These are phyloP conservation scores for Clonostachys byssicola DNA, from an alignment of 2,329 filamentous ascomycete species.

Conservation along the genomic window DNA sequence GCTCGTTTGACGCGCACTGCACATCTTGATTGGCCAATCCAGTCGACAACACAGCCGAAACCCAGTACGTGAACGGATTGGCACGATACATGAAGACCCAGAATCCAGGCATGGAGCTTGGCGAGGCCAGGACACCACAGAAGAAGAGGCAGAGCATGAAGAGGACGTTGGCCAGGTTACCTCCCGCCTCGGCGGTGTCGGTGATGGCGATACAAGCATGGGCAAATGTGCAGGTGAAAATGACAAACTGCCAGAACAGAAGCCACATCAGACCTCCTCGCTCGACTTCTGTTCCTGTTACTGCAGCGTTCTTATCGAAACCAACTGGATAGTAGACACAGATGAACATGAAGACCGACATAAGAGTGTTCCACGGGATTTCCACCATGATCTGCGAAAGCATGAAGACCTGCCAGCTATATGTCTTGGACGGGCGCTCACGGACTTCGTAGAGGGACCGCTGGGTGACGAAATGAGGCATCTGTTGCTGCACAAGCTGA, in stretches of 20 bases:
- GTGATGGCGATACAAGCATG: conserved; percentile 61
- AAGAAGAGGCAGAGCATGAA: conserved; percentile 65
- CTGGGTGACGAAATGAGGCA: conserved; percentile 83
- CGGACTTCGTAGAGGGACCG: conserved; percentile 80
- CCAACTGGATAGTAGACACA: conserved; percentile 68
- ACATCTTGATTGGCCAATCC: conserved; percentile 18
- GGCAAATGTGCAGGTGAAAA: conserved; percentile 66
- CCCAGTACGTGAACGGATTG: conserved; percentile 42
- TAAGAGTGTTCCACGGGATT: conserved; percentile 76
- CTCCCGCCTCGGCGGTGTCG: conserved; percentile 60
- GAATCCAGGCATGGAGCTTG: conserved; percentile 57
- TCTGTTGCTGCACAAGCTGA: conserved; percentile 72
- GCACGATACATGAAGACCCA: conserved; percentile 72
- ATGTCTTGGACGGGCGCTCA: conserved; percentile 78
- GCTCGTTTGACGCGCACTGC: conserved; percentile 60
- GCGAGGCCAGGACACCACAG: conserved; percentile 58
- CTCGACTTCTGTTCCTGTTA: conserved; percentile 42
- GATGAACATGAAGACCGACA: conserved; percentile 58
- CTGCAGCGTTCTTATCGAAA: conserved; percentile 54
- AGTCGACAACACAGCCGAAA: conserved; percentile 17
- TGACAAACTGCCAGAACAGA: conserved; percentile 59
- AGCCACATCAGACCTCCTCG: conserved; percentile 65
- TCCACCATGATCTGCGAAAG: conserved; percentile 79
- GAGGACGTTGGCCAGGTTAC: conserved; percentile 63
- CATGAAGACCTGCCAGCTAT: conserved; percentile 84